Base-by-base conservation (phyloP, 495 filamentous ascomycete genomes). In the Annulohypoxylon bovei region DNA sequence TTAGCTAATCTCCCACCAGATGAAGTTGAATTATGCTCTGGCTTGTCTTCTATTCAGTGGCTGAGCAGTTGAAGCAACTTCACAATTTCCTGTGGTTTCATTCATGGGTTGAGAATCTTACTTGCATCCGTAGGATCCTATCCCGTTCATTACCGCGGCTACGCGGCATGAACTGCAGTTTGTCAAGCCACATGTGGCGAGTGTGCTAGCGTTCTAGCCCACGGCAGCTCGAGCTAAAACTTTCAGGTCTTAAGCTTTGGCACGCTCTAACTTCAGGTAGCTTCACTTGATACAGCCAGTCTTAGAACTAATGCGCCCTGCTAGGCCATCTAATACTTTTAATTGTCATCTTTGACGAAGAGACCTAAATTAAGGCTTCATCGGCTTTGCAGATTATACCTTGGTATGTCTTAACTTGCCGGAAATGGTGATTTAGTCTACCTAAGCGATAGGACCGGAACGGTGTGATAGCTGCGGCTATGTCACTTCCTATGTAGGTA, bases 281-380 rank as follows among this genome's bases (percentile, higher is more conserved):
- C 49, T 62, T 54, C 46, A 46, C 22, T 55, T 67, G 69, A 72
- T 22, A 72, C 69, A 59, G 27, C 42, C 69, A 42, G 46, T 25
- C 58, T 59, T 63, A 47, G 11, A 22, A 27, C 60, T 69, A 52
- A 53, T 58, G 54, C 53, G 33, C 54, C 60, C 16, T 63, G 50
- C 56, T 25, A 16, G 14, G 1, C n/a, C n/a, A n/a, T 42, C 39
- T 42, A 42, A 42, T 16, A 42, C n/a, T n/a, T 42, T 42, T 42
- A 18, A 42, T 42, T 42, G 20, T 42, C 5, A n/a, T 18, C 39
- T 42, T 20, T n/a, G 39, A 18, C 8, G 16, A 42, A 20, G 20
- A 42, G 16, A 42, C 4, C 7, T 16, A n/a, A 20, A 3, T 16
- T n/a, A n/a, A n/a, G 16, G 39, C n/a, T 42, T 42, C 39, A 42